Conservation (phyloP, 345 rosid genomes). For the Melaleuca quinquenervia region DNA sequence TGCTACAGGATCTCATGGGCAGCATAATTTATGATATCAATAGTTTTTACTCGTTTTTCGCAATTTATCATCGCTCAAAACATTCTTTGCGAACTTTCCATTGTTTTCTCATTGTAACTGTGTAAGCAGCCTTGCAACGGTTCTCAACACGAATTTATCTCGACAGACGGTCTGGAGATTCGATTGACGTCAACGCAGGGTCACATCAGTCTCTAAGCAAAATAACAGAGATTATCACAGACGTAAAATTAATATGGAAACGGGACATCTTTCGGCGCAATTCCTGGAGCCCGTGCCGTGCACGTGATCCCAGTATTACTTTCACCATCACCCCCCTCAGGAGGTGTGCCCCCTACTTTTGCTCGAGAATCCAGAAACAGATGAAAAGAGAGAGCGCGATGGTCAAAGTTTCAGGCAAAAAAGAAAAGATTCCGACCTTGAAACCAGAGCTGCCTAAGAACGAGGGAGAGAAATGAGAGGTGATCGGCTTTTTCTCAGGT, state of each 20-base stretch:
- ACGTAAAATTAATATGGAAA: not conserved
- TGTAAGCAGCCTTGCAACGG: too few species aligned
- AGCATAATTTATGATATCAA: not conserved
- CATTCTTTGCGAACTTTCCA: not conserved
- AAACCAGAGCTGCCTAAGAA: not conserved
- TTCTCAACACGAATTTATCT: not conserved
- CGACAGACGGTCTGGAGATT: not conserved
- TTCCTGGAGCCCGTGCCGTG: not conserved
- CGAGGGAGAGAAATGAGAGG: not conserved
- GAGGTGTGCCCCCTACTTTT: not conserved
- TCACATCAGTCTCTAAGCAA: not conserved
- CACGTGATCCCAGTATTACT: not conserved
- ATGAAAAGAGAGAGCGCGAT: not conserved
- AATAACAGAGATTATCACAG: not conserved
- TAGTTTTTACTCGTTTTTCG: not conserved
- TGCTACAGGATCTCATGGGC: not conserved
- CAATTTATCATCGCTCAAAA: not conserved
- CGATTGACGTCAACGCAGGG: not conserved
- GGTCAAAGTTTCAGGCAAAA: not conserved
- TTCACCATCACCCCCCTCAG: not conserved
- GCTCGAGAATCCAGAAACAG: not conserved
- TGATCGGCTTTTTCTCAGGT: not conserved
- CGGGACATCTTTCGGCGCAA: not conserved
- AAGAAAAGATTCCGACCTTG: not conserved
- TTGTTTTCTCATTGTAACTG: not conserved